These are phyloP conservation scores for Pythium oligandrum DNA, from an alignment of 352 stramenopile species.

Conservation along the genomic window DNA sequence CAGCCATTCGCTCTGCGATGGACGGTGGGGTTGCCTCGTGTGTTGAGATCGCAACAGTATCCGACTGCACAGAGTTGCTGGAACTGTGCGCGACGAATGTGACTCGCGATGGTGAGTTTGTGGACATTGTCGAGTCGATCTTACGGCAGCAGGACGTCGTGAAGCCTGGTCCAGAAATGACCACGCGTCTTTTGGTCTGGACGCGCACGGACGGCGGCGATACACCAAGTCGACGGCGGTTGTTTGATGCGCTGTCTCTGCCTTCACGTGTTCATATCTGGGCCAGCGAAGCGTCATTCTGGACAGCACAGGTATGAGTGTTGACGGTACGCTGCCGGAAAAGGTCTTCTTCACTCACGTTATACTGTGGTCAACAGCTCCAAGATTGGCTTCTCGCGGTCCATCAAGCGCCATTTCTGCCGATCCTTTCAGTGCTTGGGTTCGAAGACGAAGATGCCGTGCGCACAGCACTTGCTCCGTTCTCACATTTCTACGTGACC, in stretches of 20 bases:
- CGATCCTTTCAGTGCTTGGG: neutral
- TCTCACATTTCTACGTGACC: constrained; percentile 12
- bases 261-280: constrained; percentile 4
- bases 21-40: neutral
- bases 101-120: constrained; percentile 2
- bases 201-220: too few species aligned
- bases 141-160: neutral
- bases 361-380: constrained; percentile 5
- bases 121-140: constrained; percentile 5
- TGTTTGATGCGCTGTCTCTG: constrained; percentile 10
- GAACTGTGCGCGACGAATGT: constrained; percentile 5
- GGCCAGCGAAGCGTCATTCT: constrained; percentile 9
- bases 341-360: neutral
- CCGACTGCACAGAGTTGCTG: constrained; percentile 2
- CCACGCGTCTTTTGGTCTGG: neutral
- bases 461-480: neutral
- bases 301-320: constrained; percentile 9
- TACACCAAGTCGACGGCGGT: neutral
- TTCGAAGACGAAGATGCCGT: too few species aligned
- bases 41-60: neutral
- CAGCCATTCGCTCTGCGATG: constrained; percentile 2
- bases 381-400: constrained; percentile 12
- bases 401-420: constrained; percentile 7
- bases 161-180: neutral
- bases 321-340: neutral